These are phyloP conservation scores for Colletotrichum gigasporum DNA, from an alignment of 2,329 filamentous ascomycete species.

Conservation along the genomic window DNA sequence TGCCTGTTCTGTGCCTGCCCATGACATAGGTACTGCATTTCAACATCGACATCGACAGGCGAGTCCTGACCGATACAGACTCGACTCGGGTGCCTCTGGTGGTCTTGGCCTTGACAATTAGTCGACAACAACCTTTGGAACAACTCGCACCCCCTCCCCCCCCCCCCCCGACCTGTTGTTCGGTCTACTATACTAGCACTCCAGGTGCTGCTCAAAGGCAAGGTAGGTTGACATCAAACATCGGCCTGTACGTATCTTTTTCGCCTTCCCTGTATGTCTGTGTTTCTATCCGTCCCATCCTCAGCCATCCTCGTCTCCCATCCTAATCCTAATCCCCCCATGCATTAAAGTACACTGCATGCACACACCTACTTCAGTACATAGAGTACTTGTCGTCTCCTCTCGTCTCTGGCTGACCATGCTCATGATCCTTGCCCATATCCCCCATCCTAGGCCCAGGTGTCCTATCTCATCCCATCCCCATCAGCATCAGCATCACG, in stretches of 20 bases:
- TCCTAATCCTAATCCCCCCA: not conserved
- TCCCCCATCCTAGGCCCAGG: not conserved
- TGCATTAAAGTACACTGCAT: constrained; percentile 13
- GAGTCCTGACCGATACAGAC: not conserved
- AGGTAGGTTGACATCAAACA: not conserved
- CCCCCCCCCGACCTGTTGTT: too few species aligned
- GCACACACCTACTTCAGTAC: constrained; percentile 5
- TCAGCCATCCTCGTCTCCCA: not conserved
- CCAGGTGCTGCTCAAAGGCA: too few species aligned
- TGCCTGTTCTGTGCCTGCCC: not conserved
- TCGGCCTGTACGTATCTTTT: constrained; percentile 17
- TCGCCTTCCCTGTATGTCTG: constrained; percentile 2
- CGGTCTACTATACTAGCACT: too few species aligned
- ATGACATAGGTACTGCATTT: too few species aligned
- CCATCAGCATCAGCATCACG: not conserved
- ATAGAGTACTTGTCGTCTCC: not conserved
- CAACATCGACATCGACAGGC: too few species aligned
- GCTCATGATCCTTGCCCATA: constrained; percentile 14
- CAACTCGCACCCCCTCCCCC: too few species aligned
- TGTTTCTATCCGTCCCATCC: constrained; percentile 17
- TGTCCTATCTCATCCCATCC: constrained; percentile 2
- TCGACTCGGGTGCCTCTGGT: too few species aligned
- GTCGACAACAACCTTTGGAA: not conserved
- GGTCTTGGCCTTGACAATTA: too few species aligned
- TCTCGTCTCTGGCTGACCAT: not conserved